Percentiles rank a stretch among this genome's conserved stretches.
These are phyloP conservation scores for Linaria vulgaris DNA, from an alignment of 257 asterid genomes.

Conservation along the genomic window DNA sequence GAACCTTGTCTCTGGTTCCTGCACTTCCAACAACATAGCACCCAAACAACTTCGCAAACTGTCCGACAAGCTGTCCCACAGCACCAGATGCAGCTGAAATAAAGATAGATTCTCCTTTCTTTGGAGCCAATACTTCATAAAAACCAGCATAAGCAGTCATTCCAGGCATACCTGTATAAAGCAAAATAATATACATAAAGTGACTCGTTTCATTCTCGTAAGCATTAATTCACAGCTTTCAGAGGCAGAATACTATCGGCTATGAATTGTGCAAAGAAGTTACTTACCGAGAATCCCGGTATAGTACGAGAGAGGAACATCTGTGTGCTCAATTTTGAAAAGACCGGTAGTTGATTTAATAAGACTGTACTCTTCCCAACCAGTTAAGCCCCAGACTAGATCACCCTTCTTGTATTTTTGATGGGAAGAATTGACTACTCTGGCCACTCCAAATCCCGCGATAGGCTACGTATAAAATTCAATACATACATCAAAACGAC, in stretches of 20 bases:
- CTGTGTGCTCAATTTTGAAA: not conserved
- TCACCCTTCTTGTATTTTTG: conserved; percentile 1
- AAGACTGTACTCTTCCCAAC: conserved; percentile 15
- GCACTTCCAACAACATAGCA: conserved; percentile 25
- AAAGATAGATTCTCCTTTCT: conserved; percentile 5
- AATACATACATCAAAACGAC: too few relatives aligned
- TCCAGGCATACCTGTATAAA: conserved; percentile 5
- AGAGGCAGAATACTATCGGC: too few relatives aligned
- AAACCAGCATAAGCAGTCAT: conserved; percentile 16
- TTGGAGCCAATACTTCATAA: conserved; percentile 2
- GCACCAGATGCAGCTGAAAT: conserved; percentile 18
- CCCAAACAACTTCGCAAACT: conserved; percentile 21
- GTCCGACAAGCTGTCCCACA: conserved; percentile 8
- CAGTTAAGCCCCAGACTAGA: conserved; percentile 4
- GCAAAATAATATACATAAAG: too few relatives aligned
- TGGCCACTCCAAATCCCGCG: conserved; percentile 15
- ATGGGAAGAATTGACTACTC: conserved; percentile 5
- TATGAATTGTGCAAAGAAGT: too few relatives aligned
- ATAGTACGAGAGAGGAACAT: conserved; percentile 19
- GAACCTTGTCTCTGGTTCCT: conserved; percentile 14
- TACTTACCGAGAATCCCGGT: conserved; percentile 17
- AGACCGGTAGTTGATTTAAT: not conserved
- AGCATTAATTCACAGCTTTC: too few relatives aligned
- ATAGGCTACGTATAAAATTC: too few relatives aligned
- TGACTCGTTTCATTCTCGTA: too few relatives aligned